These are phyloP conservation scores for Boletus rufocinnamomeus DNA, from an alignment of 768 basidiomycete species.

Conservation along the genomic window DNA sequence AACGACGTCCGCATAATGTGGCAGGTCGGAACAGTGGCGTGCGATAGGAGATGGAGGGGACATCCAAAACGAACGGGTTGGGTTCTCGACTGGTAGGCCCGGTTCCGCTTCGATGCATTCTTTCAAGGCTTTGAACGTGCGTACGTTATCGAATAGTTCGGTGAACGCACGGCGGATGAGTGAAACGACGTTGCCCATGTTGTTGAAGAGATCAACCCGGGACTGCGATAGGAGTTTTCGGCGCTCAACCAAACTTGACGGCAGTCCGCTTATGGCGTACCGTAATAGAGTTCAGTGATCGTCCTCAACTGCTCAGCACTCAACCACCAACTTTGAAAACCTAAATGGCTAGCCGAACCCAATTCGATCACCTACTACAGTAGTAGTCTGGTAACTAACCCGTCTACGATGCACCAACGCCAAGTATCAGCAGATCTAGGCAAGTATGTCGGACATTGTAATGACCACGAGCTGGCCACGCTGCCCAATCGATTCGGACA, in stretches of 20 bases:
- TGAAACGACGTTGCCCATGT: conserved; percentile 34
- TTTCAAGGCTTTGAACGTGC: conserved; percentile 29
- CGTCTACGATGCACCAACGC: too few relatives aligned
- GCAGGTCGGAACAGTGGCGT: conserved; percentile 33
- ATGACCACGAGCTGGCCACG: not conserved
- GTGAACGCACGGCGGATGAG: conserved; percentile 19
- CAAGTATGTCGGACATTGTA: not conserved
- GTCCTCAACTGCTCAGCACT: too few relatives aligned
- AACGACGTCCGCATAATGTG: conserved; percentile 58
- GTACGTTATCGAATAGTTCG: conserved; percentile 23
- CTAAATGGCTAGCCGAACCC: too few relatives aligned
- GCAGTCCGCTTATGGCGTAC: too few relatives aligned
- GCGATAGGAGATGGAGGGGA: conserved; percentile 53
- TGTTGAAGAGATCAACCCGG: too few relatives aligned
- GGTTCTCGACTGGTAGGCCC: conserved; percentile 57
- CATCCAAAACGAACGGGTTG: conserved; percentile 66
- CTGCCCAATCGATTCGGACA: conserved; percentile 9
- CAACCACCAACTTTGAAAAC: too few relatives aligned
- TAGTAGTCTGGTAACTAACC: too few relatives aligned
- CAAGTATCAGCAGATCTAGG: not conserved
- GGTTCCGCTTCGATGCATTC: conserved; percentile 44
- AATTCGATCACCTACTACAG: too few relatives aligned
- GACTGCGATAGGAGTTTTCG: too few relatives aligned
- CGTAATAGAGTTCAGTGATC: too few relatives aligned
- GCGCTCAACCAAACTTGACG: too few relatives aligned